Base-by-base conservation (phyloP, 306 rosid species). In the Cyclanthera cordifolia region DNA sequence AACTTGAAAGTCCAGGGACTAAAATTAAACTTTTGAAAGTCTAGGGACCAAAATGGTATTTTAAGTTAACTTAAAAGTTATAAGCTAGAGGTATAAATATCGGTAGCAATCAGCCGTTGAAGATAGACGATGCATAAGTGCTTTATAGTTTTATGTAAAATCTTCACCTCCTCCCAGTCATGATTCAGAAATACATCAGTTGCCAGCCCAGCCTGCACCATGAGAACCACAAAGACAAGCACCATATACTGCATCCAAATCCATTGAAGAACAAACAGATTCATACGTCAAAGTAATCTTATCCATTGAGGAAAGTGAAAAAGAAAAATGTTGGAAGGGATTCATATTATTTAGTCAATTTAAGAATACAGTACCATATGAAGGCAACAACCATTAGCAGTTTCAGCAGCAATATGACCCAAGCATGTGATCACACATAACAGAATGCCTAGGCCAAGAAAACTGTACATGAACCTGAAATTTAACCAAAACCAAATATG, bases 341-440 rank as follows among this genome's bases (percentile, higher is more conserved):
- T 30, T 59, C 19, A 66, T 47, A 23, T 25, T 11, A 20, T 66
- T 45, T 16, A 27, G 48, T 43, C 17, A 53, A 72, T 14, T 69
- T 4, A 69, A 69, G 68, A 81, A 76, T 77, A 78, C 87, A 85
- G 85, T 91, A 88, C 94, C 84, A 88, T 61, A 79, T 85, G 87
- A 68, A 91, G 86, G 87, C 88, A 88, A 77, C 91, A 91, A 10
- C 91, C 85, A 76, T 83, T 88, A 11, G 85, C 85, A 69, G 89
- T 85, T 73, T 79, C 96, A 49, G 97, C 88, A 66, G 96, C 95
- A 70, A 88, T 25, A 71, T 91, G 96, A 67, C 96, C 95, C 25
- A 82, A 61, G 86, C 86, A 85, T 39, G 96, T 88, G 82, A 85
- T 82, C 70, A 79, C 85, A 71, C 88, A 83, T 58, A 88, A 76